Percentiles rank a stretch among this genome's conserved stretches.
Evolutionary conservation across 1,139 yeast species (phyloP).

Genomic region (Suhomyces bribrorum): DNA sequence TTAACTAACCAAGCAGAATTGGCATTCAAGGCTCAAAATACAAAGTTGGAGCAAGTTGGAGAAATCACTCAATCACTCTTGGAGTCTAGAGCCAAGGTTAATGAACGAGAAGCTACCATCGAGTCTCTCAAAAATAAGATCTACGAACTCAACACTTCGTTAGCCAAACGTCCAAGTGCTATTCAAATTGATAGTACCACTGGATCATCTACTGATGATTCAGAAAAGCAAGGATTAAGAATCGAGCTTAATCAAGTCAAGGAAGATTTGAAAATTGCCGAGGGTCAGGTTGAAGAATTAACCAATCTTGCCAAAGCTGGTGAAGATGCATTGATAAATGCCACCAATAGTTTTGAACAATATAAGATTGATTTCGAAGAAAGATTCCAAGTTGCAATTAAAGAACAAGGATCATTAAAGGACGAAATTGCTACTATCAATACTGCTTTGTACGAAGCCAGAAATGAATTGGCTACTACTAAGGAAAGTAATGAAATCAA

Average conservation of each 20-base stretch:
- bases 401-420: constrained; percentile 26
- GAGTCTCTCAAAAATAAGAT: constrained; percentile 28
- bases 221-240: constrained; percentile 14
- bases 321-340: constrained; percentile 41
- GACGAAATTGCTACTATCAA: constrained; percentile 23
- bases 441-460: constrained; percentile 17
- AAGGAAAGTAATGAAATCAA: constrained; percentile 19
- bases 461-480: constrained; percentile 19
- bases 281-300: constrained; percentile 41
- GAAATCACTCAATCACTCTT: constrained; percentile 50
- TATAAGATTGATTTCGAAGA: constrained; percentile 30
- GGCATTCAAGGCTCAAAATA: constrained; percentile 64
- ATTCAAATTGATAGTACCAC: constrained; percentile 3
- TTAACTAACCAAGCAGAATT: constrained; percentile 53
- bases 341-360: constrained; percentile 41
- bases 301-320: constrained; percentile 43
- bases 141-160: constrained; percentile 17
- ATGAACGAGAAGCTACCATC: constrained; percentile 29
- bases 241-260: constrained; percentile 37
- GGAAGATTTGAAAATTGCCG: constrained; percentile 40
- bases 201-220: constrained; percentile 6
- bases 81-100: constrained; percentile 39
- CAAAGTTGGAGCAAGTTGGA: constrained; percentile 60
- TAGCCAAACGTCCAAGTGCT: constrained; percentile 11
- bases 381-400: constrained; percentile 22